Conservation (phyloP, 1,284 basidiomycete species). For the Moesziomyces antarcticus region DNA sequence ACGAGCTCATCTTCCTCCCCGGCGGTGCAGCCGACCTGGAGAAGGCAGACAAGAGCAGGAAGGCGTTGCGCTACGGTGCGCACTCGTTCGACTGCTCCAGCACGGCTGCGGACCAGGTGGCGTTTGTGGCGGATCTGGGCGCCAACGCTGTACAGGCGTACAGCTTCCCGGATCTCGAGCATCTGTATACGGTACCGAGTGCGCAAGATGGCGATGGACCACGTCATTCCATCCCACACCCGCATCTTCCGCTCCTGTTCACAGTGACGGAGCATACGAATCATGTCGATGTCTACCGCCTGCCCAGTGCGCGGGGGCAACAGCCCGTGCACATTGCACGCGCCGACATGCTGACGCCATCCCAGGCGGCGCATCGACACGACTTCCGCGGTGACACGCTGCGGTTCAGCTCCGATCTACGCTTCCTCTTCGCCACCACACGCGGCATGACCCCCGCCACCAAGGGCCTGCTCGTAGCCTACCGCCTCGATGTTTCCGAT, state of each 20-base stretch:
- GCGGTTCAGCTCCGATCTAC: conserved; percentile 49
- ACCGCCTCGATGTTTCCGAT: conserved; percentile 13
- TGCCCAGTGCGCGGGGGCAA: not conserved
- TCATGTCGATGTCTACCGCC: conserved; percentile 43
- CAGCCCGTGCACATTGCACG: conserved; percentile 5
- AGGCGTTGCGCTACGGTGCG: conserved; percentile 53
- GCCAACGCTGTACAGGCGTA: conserved; percentile 59
- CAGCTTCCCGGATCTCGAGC: conserved; percentile 17
- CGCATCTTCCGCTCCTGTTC: conserved; percentile 35
- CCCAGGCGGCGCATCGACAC: conserved; percentile 6
- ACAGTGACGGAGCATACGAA: conserved; percentile 62
- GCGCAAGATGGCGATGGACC: conserved; percentile 53
- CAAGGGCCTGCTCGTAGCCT: conserved; percentile 46
- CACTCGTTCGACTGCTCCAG: conserved; percentile 50
- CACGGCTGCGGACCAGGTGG: conserved; percentile 18
- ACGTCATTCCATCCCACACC: conserved; percentile 57
- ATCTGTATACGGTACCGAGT: conserved; percentile 30
- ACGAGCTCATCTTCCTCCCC: conserved; percentile 53
- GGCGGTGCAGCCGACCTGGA: conserved; percentile 29
- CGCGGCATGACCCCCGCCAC: conserved; percentile 39
- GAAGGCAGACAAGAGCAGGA: conserved; percentile 52
- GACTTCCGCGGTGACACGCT: conserved; percentile 61
- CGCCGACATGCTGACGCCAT: conserved; percentile 28
- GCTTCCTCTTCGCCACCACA: conserved; percentile 56
- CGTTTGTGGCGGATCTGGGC: conserved; percentile 61